Evolutionary conservation across 495 filamentous ascomycete species (phyloP), one percentile per base, ranked within the genome.

Genomic region (Darksidea phi): DNA sequence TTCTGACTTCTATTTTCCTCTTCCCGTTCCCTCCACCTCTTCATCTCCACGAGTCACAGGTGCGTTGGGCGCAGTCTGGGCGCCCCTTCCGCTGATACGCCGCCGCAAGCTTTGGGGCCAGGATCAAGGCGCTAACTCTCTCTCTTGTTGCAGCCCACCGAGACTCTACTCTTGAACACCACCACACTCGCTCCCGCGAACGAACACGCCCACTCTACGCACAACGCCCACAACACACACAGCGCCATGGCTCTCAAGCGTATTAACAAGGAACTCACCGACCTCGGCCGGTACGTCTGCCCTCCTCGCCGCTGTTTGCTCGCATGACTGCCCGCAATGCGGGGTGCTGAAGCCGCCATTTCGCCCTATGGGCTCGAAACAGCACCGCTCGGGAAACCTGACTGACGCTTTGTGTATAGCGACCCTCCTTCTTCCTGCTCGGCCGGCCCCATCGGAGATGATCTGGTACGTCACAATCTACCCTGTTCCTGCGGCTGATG

Each of bases 241-340:
- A 70, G 12, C 55, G 71, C 54, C 70, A 98, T 98, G 94, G 94
- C 94, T 79, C 87, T 98, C 74, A 98, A 98, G 90, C 85, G 94
- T 77, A 98, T 98, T 81, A 97, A 96, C 86, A 98, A 97, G 87
- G 94, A 98, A 84, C 88, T 98, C 79, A 89, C 91, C 79, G 94
- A 98, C 74, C 86, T 98, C 73, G 94, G 94, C 81, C 91, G 94
- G 93, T 98, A 96, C 75, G 84, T 75, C 24, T 6, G 37, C 24
- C 47, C 24, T 25, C 12, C 18, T 42, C 37, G 48, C 66, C 41
- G 43, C 42, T 45, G 45, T 41, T 62, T 67, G 59, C 63, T 67
- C 55, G 59, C 62, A 67, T 63, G 67, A 61, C 62, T 54, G 66
- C 48, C 53, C 55, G 24, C 57, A 47, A 59, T 61, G 67, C 67